Evolutionary conservation across 2,329 filamentous ascomycete genomes (phyloP).

Genomic region (Dichotomopilus funicola): DNA sequence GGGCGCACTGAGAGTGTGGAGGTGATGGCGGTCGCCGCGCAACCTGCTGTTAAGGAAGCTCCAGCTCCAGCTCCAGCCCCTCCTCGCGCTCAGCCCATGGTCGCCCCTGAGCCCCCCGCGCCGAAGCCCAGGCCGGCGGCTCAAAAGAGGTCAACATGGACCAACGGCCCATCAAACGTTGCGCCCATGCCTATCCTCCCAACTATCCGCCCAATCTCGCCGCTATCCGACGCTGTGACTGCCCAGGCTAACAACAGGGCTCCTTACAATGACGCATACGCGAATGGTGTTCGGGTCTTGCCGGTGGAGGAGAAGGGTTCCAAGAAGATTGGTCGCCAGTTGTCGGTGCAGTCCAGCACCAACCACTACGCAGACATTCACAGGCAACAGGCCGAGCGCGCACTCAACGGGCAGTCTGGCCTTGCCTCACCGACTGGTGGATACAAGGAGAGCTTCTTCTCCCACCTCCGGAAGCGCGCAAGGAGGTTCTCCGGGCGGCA

Average conservation of each 20-base stretch:
- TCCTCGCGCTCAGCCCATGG: conserved; percentile 28
- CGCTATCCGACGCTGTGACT: conserved; percentile 88
- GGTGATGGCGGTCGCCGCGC: conserved; percentile 40
- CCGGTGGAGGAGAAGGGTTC: conserved; percentile 56
- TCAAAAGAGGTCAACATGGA: conserved; percentile 88
- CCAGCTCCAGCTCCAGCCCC: neutral
- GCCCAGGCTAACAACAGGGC: conserved; percentile 72
- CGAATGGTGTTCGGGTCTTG: conserved; percentile 33
- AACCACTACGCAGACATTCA: conserved; percentile 91
- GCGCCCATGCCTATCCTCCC: conserved; percentile 95
- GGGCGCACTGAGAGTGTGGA: conserved; percentile 64
- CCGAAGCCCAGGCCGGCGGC: conserved; percentile 46
- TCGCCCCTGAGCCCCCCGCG: conserved; percentile 34
- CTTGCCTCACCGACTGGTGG: conserved; percentile 69
- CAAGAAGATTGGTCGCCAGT: conserved; percentile 91
- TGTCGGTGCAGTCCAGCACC: conserved; percentile 85
- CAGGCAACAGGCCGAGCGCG: conserved; percentile 83
- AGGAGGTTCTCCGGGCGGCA: conserved; percentile 87
- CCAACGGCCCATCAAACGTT: conserved; percentile 69
- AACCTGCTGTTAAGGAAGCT: conserved; percentile 41
- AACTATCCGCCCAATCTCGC: conserved; percentile 89
- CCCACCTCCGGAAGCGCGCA: conserved; percentile 88
- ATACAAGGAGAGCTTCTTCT: conserved; percentile 96
- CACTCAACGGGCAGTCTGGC: conserved; percentile 73
- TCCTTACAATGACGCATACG: conserved; percentile 46